A percentile compares a stretch with the other conserved stretches of the same genome.
phyloP scores from a whole-genome alignment of 352 stramenopile species.

The Globisporangium spinosum region DNA sequence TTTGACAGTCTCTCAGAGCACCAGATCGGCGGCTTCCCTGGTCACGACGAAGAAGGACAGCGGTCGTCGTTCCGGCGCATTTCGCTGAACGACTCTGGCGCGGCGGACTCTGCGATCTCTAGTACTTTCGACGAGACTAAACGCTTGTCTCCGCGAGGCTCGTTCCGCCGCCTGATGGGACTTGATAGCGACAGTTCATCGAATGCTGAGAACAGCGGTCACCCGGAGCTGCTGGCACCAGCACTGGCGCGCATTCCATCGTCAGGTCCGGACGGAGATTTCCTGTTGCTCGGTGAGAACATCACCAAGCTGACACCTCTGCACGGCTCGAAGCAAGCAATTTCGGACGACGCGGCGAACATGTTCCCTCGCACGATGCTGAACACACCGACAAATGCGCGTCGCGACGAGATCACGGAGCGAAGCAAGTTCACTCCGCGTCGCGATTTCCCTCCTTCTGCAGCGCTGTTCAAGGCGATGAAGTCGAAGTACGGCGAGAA shows the following conservation, averaged over 20 bases:
- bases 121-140: slow-evolving; percentile 24
- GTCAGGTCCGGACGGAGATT: slow-evolving; percentile 42
- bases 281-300: slow-evolving; percentile 54
- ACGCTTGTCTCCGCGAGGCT: slow-evolving; percentile 40
- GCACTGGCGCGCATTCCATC: slow-evolving; percentile 34
- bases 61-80: slow-evolving; percentile 4
- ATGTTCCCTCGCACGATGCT: slow-evolving; percentile 73
- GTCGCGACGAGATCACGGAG: slow-evolving; percentile 71
- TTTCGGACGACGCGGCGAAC: slow-evolving; percentile 64
- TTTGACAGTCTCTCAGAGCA: neutral
- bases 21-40: slow-evolving; percentile 2
- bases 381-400: slow-evolving; percentile 47
- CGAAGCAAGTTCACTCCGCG: slow-evolving; percentile 78
- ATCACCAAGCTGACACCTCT: slow-evolving; percentile 58
- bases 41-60: slow-evolving; percentile 3
- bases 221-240: slow-evolving; percentile 21
- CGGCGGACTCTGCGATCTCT: slow-evolving; percentile 17
- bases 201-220: neutral
- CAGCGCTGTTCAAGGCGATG: slow-evolving; percentile 82
- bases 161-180: slow-evolving; percentile 42
- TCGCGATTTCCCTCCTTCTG: slow-evolving; percentile 80
- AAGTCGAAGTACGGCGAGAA: slow-evolving; percentile 79
- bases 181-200: slow-evolving; percentile 27
- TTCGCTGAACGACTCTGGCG: slow-evolving; percentile 23
- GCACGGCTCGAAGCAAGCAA: slow-evolving; percentile 31